Conservation (phyloP, 495 filamentous ascomycete species). For the Aspergillus cavernicola region DNA sequence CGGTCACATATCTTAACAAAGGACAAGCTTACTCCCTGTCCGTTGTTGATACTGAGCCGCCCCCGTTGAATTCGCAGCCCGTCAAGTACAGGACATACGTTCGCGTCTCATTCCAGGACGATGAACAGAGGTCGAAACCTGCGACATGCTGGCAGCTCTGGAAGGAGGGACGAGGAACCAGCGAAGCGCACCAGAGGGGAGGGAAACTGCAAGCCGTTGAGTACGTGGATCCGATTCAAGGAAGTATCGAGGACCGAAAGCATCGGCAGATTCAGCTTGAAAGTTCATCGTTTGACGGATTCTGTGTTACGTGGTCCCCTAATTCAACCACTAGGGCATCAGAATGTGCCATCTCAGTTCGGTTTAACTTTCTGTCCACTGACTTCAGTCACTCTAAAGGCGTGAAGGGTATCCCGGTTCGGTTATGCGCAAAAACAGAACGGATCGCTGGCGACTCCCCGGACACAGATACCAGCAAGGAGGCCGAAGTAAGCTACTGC, state of each 20-base stretch:
- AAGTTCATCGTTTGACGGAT: slow-evolving; percentile 82
- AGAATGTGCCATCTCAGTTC: slow-evolving; percentile 79
- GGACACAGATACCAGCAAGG: slow-evolving; percentile 34
- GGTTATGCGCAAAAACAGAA: slow-evolving; percentile 88
- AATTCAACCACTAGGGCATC: slow-evolving; percentile 51
- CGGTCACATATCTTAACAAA: slow-evolving; percentile 95
- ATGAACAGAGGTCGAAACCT: slow-evolving; percentile 79
- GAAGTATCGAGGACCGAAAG: slow-evolving; percentile 64
- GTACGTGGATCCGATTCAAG: slow-evolving; percentile 75
- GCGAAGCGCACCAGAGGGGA: slow-evolving; percentile 82
- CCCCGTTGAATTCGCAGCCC: slow-evolving; percentile 40
- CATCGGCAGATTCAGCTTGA: slow-evolving; percentile 76
- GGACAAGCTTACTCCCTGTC: slow-evolving; percentile 85
- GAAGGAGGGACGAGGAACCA: slow-evolving; percentile 89
- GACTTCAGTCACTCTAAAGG: slow-evolving; percentile 98
- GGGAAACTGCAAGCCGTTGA: slow-evolving; percentile 90
- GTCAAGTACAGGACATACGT: slow-evolving; percentile 78
- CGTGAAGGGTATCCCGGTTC: slow-evolving; percentile 91
- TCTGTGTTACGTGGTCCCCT: slow-evolving; percentile 83
- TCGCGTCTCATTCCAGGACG: slow-evolving; percentile 91
- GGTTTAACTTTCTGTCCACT: slow-evolving; percentile 97
- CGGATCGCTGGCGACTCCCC: slow-evolving; percentile 44
- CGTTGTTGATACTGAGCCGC: slow-evolving; percentile 60
- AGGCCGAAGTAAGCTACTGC: slow-evolving; percentile 80
- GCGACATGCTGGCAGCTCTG: slow-evolving; percentile 88